Evolutionary conservation across 1,139 yeast genomes (phyloP).

Genomic region (Magnusiomyces suaveolens): DNA sequence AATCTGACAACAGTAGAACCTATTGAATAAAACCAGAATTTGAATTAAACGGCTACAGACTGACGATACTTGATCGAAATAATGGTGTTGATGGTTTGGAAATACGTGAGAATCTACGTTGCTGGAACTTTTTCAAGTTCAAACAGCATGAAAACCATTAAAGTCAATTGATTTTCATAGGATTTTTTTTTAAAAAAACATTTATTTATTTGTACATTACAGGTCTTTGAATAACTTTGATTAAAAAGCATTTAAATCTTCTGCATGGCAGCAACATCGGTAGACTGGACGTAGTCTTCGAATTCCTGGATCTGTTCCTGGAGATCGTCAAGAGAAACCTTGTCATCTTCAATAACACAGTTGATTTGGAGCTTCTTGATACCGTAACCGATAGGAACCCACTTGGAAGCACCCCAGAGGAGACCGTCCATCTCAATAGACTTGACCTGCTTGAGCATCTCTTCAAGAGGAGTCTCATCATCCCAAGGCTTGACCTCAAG

Average conservation of each 20-base stretch:
- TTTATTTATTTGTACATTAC: background rate
- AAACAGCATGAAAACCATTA: too few relatives aligned
- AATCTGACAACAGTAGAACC: too few relatives aligned
- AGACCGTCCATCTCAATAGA: conserved; percentile 82
- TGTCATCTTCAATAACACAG: conserved; percentile 95
- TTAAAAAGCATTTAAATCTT: conserved; percentile 54
- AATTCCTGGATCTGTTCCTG: conserved; percentile 81
- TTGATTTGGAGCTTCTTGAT: conserved; percentile 98
- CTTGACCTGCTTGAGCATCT: conserved; percentile 78
- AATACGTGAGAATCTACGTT: too few relatives aligned
- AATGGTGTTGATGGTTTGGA: too few relatives aligned
- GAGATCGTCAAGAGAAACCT: conserved; percentile 86
- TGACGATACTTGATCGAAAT: too few relatives aligned
- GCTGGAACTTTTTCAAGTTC: too few relatives aligned
- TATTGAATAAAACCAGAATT: too few relatives aligned
- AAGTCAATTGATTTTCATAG: too few relatives aligned
- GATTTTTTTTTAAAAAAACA: background rate
- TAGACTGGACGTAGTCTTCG: conserved; percentile 98
- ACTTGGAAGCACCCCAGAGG: conserved; percentile 96
- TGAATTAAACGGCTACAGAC: too few relatives aligned
- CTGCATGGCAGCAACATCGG: conserved; percentile 97
- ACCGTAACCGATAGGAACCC: conserved; percentile 97
- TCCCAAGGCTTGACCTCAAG: conserved; percentile 99
- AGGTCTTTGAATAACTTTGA: background rate
- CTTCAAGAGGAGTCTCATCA: conserved; percentile 80